Base-by-base conservation (phyloP, 305 asterid genomes). In the Fraxinus sp. region DNA sequence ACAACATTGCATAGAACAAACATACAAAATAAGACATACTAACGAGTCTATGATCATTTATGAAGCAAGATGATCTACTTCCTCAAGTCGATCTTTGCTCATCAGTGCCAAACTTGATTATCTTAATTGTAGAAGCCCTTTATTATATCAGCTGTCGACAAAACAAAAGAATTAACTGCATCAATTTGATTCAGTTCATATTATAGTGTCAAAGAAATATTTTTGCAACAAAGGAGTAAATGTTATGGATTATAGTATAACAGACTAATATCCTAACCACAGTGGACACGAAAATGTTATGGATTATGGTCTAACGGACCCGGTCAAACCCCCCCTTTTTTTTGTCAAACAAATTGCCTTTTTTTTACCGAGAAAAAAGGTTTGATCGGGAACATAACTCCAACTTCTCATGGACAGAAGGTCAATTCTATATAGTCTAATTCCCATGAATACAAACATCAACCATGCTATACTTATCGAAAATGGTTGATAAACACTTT, bases 81-180 rank as follows among this genome's bases (percentile, higher is more conserved):
- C 52, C 78, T 77, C 80, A 11, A 49, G 46, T 52, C 7, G 64
- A 77, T 77, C 80, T 24, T 28, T 16, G 49, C 72, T 16, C 14
- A 30, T 49, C 46, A 49, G 72, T 57, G 13, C 18, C 74, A 26
- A 66, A 37, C 82, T 64, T 68, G 36, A 33, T 49, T 9, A 8
- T 76, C 64, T 68, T 30, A 28, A 14, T 14, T 16, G 41, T 70
- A 70, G 39, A 28, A 28, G 74, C 79, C 62, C 74, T 73, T 73
- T 52, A 52, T 18, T 73, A 18, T 52, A 24, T 83, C 83, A 86
- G 24, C 86, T 83, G 86, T 66, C 24, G 26, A 83, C 0, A 73
- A 14, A 28, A 35, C n/a, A 20, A 83, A 0, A 57, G 7, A 24
- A 33, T 24, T 11, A 74, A 37, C 30, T 0, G 71, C 32, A 20